phyloP scores from a whole-genome alignment of 2,329 filamentous ascomycete genomes.

The Pyrenochaeta sp. region DNA sequence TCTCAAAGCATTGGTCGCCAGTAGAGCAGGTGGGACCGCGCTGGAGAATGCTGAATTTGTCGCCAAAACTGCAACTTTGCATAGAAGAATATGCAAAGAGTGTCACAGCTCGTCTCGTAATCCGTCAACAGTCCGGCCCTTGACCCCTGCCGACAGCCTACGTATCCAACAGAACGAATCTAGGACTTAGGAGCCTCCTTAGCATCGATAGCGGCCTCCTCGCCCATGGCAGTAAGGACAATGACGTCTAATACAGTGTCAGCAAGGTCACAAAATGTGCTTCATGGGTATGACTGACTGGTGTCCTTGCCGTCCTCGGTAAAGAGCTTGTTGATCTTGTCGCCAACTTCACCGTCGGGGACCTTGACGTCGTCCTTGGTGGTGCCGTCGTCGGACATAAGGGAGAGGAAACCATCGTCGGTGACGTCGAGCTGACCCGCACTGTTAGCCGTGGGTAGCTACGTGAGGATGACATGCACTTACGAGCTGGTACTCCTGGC shows the following conservation, averaged over 20 bases:
- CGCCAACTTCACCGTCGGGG: conserved; percentile 87
- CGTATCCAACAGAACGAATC: conserved; percentile 35
- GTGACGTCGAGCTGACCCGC: conserved; percentile 79
- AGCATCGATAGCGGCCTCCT: conserved; percentile 89
- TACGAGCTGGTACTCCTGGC: conserved; percentile 93
- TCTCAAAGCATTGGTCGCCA: conserved; percentile 43
- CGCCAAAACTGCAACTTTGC: conserved; percentile 37
- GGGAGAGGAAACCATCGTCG: conserved; percentile 92
- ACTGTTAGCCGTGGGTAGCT: conserved; percentile 26
- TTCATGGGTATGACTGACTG: conserved; percentile 71
- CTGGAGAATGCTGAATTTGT: conserved; percentile 42
- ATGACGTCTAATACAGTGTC: conserved; percentile 74
- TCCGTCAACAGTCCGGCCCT: conserved; percentile 38
- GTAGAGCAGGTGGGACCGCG: conserved; percentile 39
- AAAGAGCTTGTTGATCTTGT: conserved; percentile 86
- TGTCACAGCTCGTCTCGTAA: conserved; percentile 34
- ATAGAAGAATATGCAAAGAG: conserved; percentile 27
- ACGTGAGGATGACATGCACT: conserved; percentile 55
- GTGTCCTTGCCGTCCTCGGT: conserved; percentile 86
- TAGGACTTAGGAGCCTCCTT: conserved; percentile 80
- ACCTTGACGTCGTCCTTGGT: conserved; percentile 96
- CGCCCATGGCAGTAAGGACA: conserved; percentile 94
- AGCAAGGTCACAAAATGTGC: conserved; percentile 12
- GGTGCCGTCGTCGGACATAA: conserved; percentile 86
- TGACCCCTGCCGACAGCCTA: conserved; percentile 37